Base-by-base conservation (phyloP, 1,284 basidiomycete genomes). In the Leccinum angustisporum region DNA sequence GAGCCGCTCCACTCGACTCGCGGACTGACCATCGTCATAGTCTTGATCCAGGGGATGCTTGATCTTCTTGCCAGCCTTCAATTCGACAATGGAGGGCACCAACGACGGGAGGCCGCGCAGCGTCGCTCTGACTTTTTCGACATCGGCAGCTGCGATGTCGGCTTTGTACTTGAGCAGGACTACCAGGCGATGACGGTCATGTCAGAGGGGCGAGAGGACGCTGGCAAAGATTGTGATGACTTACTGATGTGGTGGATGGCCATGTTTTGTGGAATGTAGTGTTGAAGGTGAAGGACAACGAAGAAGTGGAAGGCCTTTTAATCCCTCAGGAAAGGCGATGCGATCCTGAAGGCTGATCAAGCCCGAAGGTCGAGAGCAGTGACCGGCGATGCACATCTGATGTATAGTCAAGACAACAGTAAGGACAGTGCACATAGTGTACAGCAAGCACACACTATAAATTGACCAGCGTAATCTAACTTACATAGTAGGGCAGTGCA, bases 171-270 rank as follows among this genome's bases (percentile, higher is more conserved):
- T 71, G 59, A 60, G 60, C 25, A 71, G 46, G 40, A 75, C 66
- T 68, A 25, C 6, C 11, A 21, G 43, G 13, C 43, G 11, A 48
- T 48, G 18, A 27, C 25, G 13, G 25, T 10, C 25, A 27, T 8
- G 25, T 25, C 18, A 36, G 33, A 16, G 3, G 11, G 31, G 4
- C 14, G 7, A 27, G 36, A 6, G 33, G 10, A 48, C 10, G n/a
- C 6, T 21, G 11, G 43, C 43, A 48, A 21, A 9, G 43, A 21
- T 6, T 7, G 43, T 6, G 18, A 5, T 8, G 50, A 69, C 67
- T 31, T 58, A 72, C 70, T 46, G 61, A 72, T 60, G 61, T 74
- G 70, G 13, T 74, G 61, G 50, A 71, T 67, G 43, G 68, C 5
- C 69, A 70, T 71, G 56, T 46, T 18, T 43, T 10, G 43, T 46